A percentile compares a stretch with the other conserved stretches of the same genome.
phyloP scores from a whole-genome alignment of 192 early-diverging fungal species.

The Coemansia interrupta region DNA sequence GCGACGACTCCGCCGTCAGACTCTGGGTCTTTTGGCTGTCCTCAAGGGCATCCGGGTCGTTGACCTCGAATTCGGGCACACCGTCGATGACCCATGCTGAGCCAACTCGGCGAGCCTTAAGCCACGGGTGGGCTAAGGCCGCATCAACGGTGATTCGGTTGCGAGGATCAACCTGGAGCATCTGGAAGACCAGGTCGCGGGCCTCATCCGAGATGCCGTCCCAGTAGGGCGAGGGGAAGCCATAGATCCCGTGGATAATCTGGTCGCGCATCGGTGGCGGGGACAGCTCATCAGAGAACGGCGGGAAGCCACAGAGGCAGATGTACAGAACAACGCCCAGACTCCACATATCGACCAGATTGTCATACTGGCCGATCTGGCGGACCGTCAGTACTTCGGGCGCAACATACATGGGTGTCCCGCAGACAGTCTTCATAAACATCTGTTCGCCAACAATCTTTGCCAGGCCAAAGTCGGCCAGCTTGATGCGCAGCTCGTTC shows the following conservation, averaged over 20 bases:
- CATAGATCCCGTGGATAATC: constrained; percentile 65
- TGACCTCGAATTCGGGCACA: constrained; percentile 24
- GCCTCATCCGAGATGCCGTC: constrained; percentile 63
- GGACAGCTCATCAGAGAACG: constrained; percentile 68
- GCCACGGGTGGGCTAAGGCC: constrained; percentile 58
- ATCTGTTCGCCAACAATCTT: constrained; percentile 69
- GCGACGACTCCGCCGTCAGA: constrained; percentile 38
- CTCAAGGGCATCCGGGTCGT: constrained; percentile 34
- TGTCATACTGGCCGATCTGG: constrained; percentile 68
- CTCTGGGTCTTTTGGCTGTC: constrained; percentile 50
- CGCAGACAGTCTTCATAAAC: constrained; percentile 84
- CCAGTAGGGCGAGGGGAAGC: constrained; percentile 80
- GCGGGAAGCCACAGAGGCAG: constrained; percentile 83
- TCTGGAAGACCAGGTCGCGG: constrained; percentile 51
- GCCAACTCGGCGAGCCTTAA: constrained; percentile 27
- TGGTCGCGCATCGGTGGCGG: constrained; percentile 62
- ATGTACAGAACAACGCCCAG: constrained; percentile 94
- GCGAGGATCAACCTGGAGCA: constrained; percentile 53
- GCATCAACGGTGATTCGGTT: constrained; percentile 54
- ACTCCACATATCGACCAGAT: constrained; percentile 89
- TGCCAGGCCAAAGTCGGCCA: constrained; percentile 94
- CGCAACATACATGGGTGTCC: constrained; percentile 86
- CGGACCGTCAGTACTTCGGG: constrained; percentile 83
- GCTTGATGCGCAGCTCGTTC: constrained; percentile 68
- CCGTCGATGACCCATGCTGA: constrained; percentile 32